phyloP scores from a whole-genome alignment of 2,329 filamentous ascomycete genomes.

The Zymoseptoria tritici region DNA sequence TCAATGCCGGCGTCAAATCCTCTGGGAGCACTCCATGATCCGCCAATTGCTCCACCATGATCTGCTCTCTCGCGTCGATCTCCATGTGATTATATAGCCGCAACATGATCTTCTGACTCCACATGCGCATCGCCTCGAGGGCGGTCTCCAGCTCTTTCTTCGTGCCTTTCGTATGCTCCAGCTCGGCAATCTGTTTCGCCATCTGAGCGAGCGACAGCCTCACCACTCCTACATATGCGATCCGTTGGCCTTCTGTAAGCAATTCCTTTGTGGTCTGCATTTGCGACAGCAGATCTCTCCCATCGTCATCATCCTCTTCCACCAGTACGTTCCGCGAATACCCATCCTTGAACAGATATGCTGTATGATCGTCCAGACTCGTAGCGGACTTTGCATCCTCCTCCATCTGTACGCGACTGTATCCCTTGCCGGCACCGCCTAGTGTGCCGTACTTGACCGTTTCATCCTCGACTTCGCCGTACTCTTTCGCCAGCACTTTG shows the following conservation, averaged over 20 bases:
- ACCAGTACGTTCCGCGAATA: constrained; percentile 51
- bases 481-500: constrained; percentile 74
- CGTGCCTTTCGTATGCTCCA: constrained; percentile 56
- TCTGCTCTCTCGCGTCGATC: constrained; percentile 79
- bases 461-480: constrained; percentile 60
- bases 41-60: constrained; percentile 97
- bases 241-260: constrained; percentile 87
- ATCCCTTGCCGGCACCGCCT: constrained; percentile 87
- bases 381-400: constrained; percentile 91
- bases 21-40: constrained; percentile 81
- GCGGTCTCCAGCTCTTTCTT: constrained; percentile 66
- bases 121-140: constrained; percentile 80
- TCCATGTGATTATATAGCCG: constrained; percentile 94
- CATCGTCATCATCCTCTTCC: constrained; percentile 66
- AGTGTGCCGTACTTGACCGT: constrained; percentile 66
- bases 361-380: constrained; percentile 94
- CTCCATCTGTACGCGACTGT: constrained; percentile 89
- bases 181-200: constrained; percentile 57
- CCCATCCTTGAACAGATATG: constrained; percentile 82
- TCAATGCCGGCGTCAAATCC: constrained; percentile 78
- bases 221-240: constrained; percentile 90
- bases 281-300: constrained; percentile 72
- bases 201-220: constrained; percentile 74
- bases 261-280: constrained; percentile 94
- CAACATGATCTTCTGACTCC: constrained; percentile 97